Percentiles rank a stretch among this genome's conserved stretches.
These are phyloP conservation scores for Penicillium arizonense DNA, from an alignment of 495 filamentous ascomycete species.

Conservation along the genomic window DNA sequence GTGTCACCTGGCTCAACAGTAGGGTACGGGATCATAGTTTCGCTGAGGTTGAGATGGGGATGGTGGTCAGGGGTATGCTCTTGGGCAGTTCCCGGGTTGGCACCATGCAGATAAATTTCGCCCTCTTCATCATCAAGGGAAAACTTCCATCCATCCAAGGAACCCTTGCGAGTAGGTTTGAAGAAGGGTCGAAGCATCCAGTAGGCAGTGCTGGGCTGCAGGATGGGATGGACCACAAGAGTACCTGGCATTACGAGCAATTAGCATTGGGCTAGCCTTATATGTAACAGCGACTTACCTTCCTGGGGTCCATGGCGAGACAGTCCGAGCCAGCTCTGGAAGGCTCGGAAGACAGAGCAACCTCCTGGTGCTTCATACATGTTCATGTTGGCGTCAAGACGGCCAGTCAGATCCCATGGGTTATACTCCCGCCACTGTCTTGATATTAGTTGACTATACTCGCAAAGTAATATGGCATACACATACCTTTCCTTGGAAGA, in stretches of 20 bases:
- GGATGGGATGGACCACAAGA: slow-evolving; percentile 66
- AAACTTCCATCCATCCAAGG: slow-evolving; percentile 28
- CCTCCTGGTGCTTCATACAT: slow-evolving; percentile 69
- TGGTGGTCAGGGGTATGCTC: slow-evolving; percentile 62
- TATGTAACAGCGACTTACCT: slow-evolving; percentile 30
- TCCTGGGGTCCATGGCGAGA: slow-evolving; percentile 57
- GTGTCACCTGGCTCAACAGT: slow-evolving; percentile 69
- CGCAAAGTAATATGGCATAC: not conserved
- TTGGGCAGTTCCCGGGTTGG: slow-evolving; percentile 63
- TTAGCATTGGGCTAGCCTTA: not conserved
- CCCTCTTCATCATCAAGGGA: slow-evolving; percentile 8
- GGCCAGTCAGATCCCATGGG: slow-evolving; percentile 62
- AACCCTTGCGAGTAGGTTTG: slow-evolving; percentile 36
- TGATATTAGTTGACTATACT: not conserved
- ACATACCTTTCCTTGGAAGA: slow-evolving; percentile 52
- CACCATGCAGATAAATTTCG: slow-evolving; percentile 50
- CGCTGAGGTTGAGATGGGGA: slow-evolving; percentile 63
- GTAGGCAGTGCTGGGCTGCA: slow-evolving; percentile 64
- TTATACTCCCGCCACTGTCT: slow-evolving; percentile 65
- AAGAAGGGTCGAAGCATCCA: slow-evolving; percentile 74
- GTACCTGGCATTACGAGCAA: slow-evolving; percentile 33
- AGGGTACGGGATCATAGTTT: slow-evolving; percentile 70
- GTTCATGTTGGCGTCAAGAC: slow-evolving; percentile 59
- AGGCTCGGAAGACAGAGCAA: slow-evolving; percentile 72
- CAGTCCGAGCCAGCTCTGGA: slow-evolving; percentile 73